Conservation (phyloP, 805 yeast species). For the Starmerella vitae region DNA sequence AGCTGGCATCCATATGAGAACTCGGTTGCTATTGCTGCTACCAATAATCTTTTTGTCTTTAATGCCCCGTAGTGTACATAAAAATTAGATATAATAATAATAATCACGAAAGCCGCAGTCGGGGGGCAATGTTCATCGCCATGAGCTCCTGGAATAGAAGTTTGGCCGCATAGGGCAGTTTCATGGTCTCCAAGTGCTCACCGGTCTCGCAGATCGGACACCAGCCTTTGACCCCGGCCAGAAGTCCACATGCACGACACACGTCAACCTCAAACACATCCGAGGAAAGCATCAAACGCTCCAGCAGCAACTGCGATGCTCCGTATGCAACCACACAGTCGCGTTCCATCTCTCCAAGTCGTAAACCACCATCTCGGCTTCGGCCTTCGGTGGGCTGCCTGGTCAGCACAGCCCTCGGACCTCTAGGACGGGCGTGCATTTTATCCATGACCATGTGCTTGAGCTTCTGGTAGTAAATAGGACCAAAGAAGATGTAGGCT, state of each 20-base stretch:
- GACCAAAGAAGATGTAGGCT: slow-evolving; percentile 97
- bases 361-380: slow-evolving; percentile 96
- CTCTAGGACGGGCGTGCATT: slow-evolving; percentile 99
- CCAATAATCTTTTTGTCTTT: slow-evolving; percentile 54
- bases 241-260: slow-evolving; percentile 84
- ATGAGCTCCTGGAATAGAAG: slow-evolving; percentile 89
- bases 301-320: slow-evolving; percentile 85
- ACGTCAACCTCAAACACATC: slow-evolving; percentile 97
- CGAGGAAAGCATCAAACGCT: slow-evolving; percentile 89
- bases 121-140: slow-evolving; percentile 98
- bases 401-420: slow-evolving; percentile 94
- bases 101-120: slow-evolving; percentile 75
- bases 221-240: slow-evolving; percentile 91
- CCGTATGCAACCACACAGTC: slow-evolving; percentile 99
- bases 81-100: too few relatives aligned
- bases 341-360: slow-evolving; percentile 99
- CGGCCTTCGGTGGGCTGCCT: slow-evolving; percentile 99
- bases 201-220: slow-evolving; percentile 90
- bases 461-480: slow-evolving; percentile 92
- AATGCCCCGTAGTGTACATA: slow-evolving; percentile 15
- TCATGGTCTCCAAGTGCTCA: slow-evolving; percentile 79
- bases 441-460: slow-evolving; percentile 98
- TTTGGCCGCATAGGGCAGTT: slow-evolving; percentile 98
- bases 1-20: slow-evolving; percentile 98
- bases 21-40: slow-evolving; percentile 95